Evolutionary conservation across 2,329 filamentous ascomycete species (phyloP), one percentile per base, ranked within the genome.

Genomic region (Endoconidiophora laricicola): DNA sequence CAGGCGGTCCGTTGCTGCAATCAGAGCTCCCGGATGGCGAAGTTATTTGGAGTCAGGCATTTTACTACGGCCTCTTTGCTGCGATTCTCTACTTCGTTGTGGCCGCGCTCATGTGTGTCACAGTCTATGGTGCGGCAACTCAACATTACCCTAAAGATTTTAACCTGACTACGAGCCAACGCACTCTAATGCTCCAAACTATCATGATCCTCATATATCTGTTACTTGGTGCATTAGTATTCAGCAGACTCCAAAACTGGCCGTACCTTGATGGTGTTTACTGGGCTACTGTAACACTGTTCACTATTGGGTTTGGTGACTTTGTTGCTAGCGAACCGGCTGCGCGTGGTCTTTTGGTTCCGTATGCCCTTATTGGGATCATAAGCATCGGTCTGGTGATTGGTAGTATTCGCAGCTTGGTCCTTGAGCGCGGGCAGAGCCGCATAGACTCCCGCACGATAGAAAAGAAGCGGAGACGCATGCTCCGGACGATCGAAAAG

Each of bases 101-200:
- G 48, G 82, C 84, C 0, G 76, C 81, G 43, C 71, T 93, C 37
- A 78, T 94, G 63, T 74, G 82, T 56, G 64, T 86, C 50, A 94
- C 90, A 20, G 86, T 90, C 66, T 72, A 80, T 50, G 86, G 86
- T 6, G 88, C 87, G 44, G 74, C 77, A 14, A 58, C 60, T 0
- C 69, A 70, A 1, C 82, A 85, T 56, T 94, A 94, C 58, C 73
- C 73, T 5, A 81, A 85, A 57, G 80, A 86, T 58, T 94, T 94
- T 57, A 69, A 74, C 56, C 70, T 94, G 22, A 88, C 83, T 0
- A 76, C 80, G 48, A 82, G 81, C 54, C 88, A 95, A 62, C 76
- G 88, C 7, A 94, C 86, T 0, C 68, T 95, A 20, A 94, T 95
- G 70, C 66, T 94, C 24, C 88, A 95, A 63, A 94, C 86, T 1